A percentile compares a stretch with the other conserved stretches of the same genome.
Conservation (phyloP, 129 eudicot species). For the Ambrosia trifida region DNA sequence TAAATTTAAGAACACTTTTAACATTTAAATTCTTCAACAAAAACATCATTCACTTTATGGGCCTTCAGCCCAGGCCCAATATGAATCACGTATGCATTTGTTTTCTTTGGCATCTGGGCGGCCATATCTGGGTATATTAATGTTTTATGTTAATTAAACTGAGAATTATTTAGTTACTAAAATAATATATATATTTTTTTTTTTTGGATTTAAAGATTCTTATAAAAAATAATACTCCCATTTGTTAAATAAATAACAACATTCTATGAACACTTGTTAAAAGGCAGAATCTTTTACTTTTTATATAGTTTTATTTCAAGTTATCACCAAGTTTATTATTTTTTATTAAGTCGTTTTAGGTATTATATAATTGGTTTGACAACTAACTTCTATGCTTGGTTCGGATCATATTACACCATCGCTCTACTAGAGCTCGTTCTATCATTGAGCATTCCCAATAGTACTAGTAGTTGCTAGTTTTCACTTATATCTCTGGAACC, state of each 20-base stretch:
- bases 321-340: not conserved
- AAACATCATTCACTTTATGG: not conserved
- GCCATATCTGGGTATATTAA: too few relatives aligned
- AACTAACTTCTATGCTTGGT: too few relatives aligned
- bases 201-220: too few relatives aligned
- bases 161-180: too few relatives aligned
- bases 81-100: not conserved
- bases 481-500: too few relatives aligned
- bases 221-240: not conserved
- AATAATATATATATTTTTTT: too few relatives aligned
- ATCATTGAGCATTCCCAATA: too few relatives aligned
- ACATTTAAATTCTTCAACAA: not conserved
- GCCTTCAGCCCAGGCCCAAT: slow-evolving; percentile 1
- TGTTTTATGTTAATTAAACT: too few relatives aligned
- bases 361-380: not conserved
- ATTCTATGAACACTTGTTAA: not conserved
- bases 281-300: not conserved
- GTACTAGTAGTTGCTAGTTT: too few relatives aligned
- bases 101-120: not conserved
- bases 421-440: too few relatives aligned
- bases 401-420: too few relatives aligned
- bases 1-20: too few relatives aligned
- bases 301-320: not conserved
- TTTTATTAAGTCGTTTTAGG: not conserved
- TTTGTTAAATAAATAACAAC: not conserved